phyloP scores from a whole-genome alignment of 2,329 filamentous ascomycete genomes.

The Arachnomyces sp. region DNA sequence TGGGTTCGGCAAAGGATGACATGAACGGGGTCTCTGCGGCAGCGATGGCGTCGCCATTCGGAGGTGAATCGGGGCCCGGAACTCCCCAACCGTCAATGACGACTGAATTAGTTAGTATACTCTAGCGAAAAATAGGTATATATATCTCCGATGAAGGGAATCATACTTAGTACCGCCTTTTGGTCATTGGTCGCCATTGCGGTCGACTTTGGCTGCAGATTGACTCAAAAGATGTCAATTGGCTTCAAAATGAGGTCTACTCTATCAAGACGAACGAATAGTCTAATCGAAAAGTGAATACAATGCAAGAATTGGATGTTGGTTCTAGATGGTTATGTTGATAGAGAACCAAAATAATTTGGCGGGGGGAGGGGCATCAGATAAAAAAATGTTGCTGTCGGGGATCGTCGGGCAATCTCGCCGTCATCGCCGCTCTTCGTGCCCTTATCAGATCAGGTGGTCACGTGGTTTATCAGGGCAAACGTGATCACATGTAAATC shows the following conservation, averaged over 20 bases:
- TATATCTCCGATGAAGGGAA: constrained; percentile 12
- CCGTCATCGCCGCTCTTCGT: no score
- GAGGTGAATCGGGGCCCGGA: constrained; percentile 67
- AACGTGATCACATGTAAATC: no score
- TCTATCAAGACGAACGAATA: not conserved
- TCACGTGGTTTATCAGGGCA: no score
- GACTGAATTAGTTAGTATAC: constrained; percentile 45
- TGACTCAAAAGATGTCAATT: constrained; percentile 1
- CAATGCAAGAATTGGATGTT: not conserved
- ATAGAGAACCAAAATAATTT: constrained; percentile 1
- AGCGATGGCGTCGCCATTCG: constrained; percentile 89
- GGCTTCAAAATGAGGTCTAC: not conserved
- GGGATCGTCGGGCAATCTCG: no score
- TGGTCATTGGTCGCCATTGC: constrained; percentile 60
- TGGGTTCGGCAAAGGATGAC: constrained; percentile 65
- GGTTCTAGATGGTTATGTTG: not conserved
- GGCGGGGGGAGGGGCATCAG: constrained; percentile 8
- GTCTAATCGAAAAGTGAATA: not conserved
- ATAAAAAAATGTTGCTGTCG: no score
- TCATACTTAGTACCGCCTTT: constrained; percentile 59
- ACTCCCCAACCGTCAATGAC: constrained; percentile 99
- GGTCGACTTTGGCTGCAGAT: constrained; percentile 15
- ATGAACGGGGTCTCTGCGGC: constrained; percentile 89
- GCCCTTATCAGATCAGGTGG: no score
- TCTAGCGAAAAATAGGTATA: constrained; percentile 17